Conservation (phyloP, 495 filamentous ascomycete species). For the Talaromyces wortmannii region DNA sequence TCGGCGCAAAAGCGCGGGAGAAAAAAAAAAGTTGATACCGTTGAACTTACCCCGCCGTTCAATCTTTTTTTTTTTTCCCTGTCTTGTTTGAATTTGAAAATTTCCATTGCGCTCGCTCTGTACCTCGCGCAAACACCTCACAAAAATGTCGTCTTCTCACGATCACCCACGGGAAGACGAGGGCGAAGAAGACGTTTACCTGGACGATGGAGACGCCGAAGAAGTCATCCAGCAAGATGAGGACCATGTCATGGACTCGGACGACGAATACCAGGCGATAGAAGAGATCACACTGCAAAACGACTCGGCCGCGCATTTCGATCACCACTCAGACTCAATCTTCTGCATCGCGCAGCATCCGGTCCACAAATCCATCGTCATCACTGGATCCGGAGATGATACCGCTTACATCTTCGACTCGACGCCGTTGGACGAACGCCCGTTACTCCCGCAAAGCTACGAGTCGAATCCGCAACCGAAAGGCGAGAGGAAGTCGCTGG, state of each 20-base stretch:
- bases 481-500: conserved; percentile 50
- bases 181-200: conserved; percentile 48
- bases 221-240: conserved; percentile 63
- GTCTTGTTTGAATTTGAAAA: neutral
- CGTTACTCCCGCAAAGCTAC: conserved; percentile 68
- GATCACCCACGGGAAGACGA: conserved; percentile 42
- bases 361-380: conserved; percentile 63
- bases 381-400: conserved; percentile 83
- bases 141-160: conserved; percentile 38
- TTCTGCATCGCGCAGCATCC: conserved; percentile 94
- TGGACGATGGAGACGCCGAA: conserved; percentile 64
- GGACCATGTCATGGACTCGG: conserved; percentile 68
- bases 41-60: neutral
- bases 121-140: neutral
- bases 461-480: conserved; percentile 55
- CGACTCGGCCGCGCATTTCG: conserved; percentile 88
- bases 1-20: neutral
- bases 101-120: neutral
- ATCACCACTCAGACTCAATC: conserved; percentile 77
- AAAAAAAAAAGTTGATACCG: neutral
- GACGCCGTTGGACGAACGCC: conserved; percentile 48
- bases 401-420: conserved; percentile 78
- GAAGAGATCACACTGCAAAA: conserved; percentile 78
- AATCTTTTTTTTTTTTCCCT: neutral
- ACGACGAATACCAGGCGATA: conserved; percentile 46